Evolutionary conservation across 1,284 basidiomycete species (phyloP).

Genomic region (Marasmius fiardii): DNA sequence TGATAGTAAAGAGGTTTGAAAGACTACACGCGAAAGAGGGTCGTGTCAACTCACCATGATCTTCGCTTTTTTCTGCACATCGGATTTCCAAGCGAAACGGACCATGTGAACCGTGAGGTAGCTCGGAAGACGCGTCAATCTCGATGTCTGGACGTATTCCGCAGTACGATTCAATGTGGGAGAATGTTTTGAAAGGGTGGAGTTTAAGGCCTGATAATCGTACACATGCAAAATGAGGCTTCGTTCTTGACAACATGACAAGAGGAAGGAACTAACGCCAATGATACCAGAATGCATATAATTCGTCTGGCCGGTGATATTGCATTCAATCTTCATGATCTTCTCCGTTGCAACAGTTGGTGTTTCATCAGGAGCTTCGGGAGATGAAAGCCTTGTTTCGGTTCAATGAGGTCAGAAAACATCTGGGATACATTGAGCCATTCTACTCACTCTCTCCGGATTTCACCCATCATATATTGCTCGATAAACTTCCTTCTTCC

Average conservation of each 20-base stretch:
- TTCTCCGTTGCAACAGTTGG: slow-evolving; percentile 65
- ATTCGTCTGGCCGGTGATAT: slow-evolving; percentile 85
- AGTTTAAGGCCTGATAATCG: slow-evolving; percentile 66
- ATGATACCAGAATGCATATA: slow-evolving; percentile 87
- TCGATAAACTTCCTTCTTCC: slow-evolving; percentile 66
- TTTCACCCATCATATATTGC: slow-evolving; percentile 80
- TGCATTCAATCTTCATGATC: slow-evolving; percentile 90
- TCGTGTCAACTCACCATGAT: slow-evolving; percentile 64
- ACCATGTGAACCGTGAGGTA: slow-evolving; percentile 93
- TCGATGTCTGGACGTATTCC: slow-evolving; percentile 79
- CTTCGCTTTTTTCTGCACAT: slow-evolving; percentile 90
- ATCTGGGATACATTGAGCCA: no score
- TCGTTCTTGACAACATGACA: neutral
- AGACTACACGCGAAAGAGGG: neutral
- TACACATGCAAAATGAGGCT: neutral
- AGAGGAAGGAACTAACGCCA: slow-evolving; percentile 55
- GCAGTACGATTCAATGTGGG: slow-evolving; percentile 79
- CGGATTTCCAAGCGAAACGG: slow-evolving; percentile 92
- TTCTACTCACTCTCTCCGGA: slow-evolving; percentile 80
- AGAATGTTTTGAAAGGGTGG: slow-evolving; percentile 85
- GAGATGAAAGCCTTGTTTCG: slow-evolving; percentile 41
- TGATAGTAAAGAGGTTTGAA: slow-evolving; percentile 25
- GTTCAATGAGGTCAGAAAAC: no score
- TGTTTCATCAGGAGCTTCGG: slow-evolving; percentile 81
- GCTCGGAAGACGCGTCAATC: slow-evolving; percentile 80